Evolutionary conservation across 2,329 filamentous ascomycete genomes (phyloP), one percentile per base, ranked within the genome.

Genomic region (Aspergillus neoniger): DNA sequence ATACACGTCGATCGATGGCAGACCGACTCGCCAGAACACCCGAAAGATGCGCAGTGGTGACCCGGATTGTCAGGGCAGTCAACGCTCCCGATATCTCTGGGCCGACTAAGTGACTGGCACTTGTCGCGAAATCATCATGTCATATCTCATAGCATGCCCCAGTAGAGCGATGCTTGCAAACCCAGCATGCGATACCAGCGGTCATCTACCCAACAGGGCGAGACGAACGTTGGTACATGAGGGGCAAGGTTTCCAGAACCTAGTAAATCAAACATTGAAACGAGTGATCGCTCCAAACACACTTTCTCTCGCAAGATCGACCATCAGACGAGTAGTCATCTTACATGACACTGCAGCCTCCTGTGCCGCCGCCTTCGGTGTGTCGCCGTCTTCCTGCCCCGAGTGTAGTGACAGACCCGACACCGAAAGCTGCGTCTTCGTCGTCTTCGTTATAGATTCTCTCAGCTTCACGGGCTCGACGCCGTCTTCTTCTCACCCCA

Each of bases 381-480:
- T 86, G 82, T 61, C 87, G 82, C 39, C 87, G 82, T 25, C 85
- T 81, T 4, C 77, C 81, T 12, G 53, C 53, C 21, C 78, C 80
- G 6, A 80, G 78, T n/a, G 69, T 67, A 19, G 71, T 72, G 25
- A 75, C 57, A 15, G 70, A 72, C 4, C 73, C 75, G 30, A 68
- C 63, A 4, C 70, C 75, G 56, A 76, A 75, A 52, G 57, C 72
- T 3, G 78, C 86, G 12, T 85, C 89, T 48, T 91, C 91, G 65
- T 92, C 90, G 73, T 96, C 92, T 67, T 91, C 87, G 50, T 90
- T 88, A 76, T 95, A 91, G 66, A 91, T 81, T 72, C 89, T 83
- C 72, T 92, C 89, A 5, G 92, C 92, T 73, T 96, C 91, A 50
- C 93, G 84, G 2, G 91, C 91, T 61, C 93, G 83, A 53, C 92